phyloP scores from a whole-genome alignment of 495 filamentous ascomycete genomes.

The Aspergillus bertholletiae region DNA sequence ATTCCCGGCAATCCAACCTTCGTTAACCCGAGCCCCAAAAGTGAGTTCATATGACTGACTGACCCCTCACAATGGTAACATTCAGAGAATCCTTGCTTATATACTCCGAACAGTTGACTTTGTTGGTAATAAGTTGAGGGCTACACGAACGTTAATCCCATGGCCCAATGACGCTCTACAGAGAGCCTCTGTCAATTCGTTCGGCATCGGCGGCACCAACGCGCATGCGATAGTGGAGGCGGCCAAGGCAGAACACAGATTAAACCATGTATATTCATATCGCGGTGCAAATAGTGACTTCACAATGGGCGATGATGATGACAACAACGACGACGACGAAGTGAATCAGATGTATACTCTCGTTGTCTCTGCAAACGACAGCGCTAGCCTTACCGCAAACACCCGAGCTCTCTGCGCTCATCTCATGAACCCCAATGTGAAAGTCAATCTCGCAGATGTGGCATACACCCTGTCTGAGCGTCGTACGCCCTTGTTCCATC shows the following conservation, averaged over 20 bases:
- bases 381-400: not conserved
- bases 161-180: constrained; percentile 11
- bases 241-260: not conserved
- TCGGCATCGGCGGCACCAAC: constrained; percentile 19
- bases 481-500: not conserved
- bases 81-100: too few relatives aligned
- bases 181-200: constrained; percentile 13
- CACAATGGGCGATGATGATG: too few relatives aligned
- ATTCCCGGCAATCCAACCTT: constrained; percentile 21
- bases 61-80: not conserved
- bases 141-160: constrained; percentile 2
- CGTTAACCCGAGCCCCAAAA: constrained; percentile 16
- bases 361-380: not conserved
- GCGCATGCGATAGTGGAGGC: constrained; percentile 12
- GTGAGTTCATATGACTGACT: constrained; percentile 16
- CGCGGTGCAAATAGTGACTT: too few relatives aligned
- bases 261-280: not conserved
- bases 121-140: not conserved
- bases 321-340: not conserved
- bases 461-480: constrained; percentile 3
- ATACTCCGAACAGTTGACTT: not conserved
- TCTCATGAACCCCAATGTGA: not conserved
- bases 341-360: not conserved
- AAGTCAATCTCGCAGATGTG: not conserved
- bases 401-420: not conserved